A percentile compares a stretch with the other conserved stretches of the same genome.
Conservation (phyloP, 2,329 filamentous ascomycete species). For the Penicillium griseofulvum region DNA sequence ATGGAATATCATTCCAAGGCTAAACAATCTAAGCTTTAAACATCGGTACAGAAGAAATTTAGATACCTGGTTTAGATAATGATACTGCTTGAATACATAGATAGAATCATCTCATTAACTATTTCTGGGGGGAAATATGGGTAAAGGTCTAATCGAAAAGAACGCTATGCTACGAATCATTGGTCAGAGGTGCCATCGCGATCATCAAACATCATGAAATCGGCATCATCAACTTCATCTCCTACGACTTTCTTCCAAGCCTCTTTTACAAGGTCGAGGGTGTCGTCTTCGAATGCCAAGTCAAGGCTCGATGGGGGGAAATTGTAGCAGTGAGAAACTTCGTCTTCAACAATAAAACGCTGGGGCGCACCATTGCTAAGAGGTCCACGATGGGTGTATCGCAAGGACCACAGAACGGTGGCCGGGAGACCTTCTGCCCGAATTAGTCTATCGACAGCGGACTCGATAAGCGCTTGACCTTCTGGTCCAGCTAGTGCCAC, state of each 20-base stretch:
- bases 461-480: conserved; percentile 42
- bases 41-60: not conserved
- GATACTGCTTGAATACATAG: not conserved
- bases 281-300: conserved; percentile 70
- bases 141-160: not conserved
- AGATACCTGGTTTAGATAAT: not conserved
- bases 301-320: conserved; percentile 62
- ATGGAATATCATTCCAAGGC: not conserved
- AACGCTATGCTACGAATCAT: conserved; percentile 22
- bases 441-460: conserved; percentile 45
- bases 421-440: conserved; percentile 34
- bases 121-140: not conserved
- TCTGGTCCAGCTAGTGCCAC: conserved; percentile 38
- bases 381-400: conserved; percentile 50
- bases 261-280: conserved; percentile 64
- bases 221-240: conserved; percentile 47
- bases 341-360: conserved; percentile 16
- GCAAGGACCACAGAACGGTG: conserved; percentile 51
- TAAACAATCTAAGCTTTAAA: not conserved
- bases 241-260: conserved; percentile 68
- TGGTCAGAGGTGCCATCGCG: conserved; percentile 63
- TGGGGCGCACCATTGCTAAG: conserved; percentile 13
- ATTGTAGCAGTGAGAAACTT: conserved; percentile 49
- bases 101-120: not conserved
- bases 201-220: conserved; percentile 78